Percentiles rank a stretch among this genome's conserved stretches.
phyloP scores from a whole-genome alignment of 1,284 basidiomycete genomes.

The Tremellales sp. region DNA sequence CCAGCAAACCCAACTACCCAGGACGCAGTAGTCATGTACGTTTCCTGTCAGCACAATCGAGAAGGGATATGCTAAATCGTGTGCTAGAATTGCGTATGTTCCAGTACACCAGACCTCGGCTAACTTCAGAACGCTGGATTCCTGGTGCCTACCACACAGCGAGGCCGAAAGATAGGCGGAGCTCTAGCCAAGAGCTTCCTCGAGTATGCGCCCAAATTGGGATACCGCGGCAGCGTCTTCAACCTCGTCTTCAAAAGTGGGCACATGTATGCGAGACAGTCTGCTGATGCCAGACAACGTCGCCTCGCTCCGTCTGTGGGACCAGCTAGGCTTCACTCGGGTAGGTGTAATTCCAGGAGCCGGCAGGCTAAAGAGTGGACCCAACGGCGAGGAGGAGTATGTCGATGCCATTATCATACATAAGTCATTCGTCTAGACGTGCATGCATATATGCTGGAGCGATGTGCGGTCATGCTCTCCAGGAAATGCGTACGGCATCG shows the following conservation, averaged over 20 bases:
- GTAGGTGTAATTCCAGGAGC: conserved; percentile 81
- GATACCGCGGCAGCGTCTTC: conserved; percentile 86
- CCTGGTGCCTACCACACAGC: conserved; percentile 65
- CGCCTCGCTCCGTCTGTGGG: conserved; percentile 69
- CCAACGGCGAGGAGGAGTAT: conserved; percentile 71
- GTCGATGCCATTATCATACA: conserved; percentile 84
- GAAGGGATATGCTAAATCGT: not conserved
- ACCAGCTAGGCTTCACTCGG: conserved; percentile 72
- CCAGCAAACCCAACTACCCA: conserved; percentile 87
- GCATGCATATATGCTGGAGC: too few relatives aligned
- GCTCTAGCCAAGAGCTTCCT: conserved; percentile 75
- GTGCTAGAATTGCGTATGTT: conserved; percentile 25
- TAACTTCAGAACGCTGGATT: conserved; percentile 63
- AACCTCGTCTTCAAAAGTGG: conserved; percentile 89
- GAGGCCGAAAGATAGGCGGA: conserved; percentile 67
- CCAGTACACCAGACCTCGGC: not conserved
- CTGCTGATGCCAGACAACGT: conserved; percentile 51
- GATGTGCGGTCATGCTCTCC: conserved; percentile 56
- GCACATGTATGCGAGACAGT: conserved; percentile 46
- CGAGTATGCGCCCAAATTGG: conserved; percentile 64
- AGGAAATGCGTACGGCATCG: conserved; percentile 82
- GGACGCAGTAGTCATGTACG: conserved; percentile 87
- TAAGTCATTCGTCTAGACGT: conserved; percentile 60
- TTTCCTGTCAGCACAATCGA: conserved; percentile 9
- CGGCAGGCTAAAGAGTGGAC: conserved; percentile 63